Conservation (phyloP, 2,329 filamentous ascomycete genomes). For the Proliferodiscus dingleyae region DNA sequence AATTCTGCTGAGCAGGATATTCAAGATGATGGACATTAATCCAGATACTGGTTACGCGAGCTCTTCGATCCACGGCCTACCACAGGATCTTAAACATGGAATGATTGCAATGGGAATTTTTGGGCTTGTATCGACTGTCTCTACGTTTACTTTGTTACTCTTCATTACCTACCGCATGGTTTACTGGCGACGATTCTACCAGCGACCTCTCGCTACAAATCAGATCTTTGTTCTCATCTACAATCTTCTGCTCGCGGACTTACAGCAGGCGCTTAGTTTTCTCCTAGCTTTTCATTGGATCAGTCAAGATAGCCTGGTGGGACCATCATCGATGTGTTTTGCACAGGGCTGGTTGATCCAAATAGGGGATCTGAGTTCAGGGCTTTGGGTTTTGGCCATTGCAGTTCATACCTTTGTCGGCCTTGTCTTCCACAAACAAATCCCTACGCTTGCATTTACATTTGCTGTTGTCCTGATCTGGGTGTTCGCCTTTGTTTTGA, state of each 20-base stretch:
- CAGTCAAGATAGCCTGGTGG: conserved; percentile 38
- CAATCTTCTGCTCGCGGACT: conserved; percentile 40
- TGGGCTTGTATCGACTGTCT: conserved; percentile 42
- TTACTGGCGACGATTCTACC: conserved; percentile 33
- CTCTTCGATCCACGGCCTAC: conserved; percentile 81
- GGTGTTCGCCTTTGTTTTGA: conserved; percentile 40
- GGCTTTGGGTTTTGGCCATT: conserved; percentile 49
- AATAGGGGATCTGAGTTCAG: conserved; percentile 47
- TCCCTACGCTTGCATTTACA: conserved; percentile 39
- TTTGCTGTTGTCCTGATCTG: conserved; percentile 20
- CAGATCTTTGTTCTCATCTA: conserved; percentile 52
- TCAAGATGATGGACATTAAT: not conserved
- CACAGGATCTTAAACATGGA: conserved; percentile 80
- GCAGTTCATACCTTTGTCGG: conserved; percentile 50
- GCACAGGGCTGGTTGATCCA: conserved; percentile 52
- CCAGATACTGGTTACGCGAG: not conserved
- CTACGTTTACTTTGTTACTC: conserved; percentile 38
- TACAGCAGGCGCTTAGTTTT: conserved; percentile 31
- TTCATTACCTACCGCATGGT: conserved; percentile 44
- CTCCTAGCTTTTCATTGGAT: conserved; percentile 46
- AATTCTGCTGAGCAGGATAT: not conserved
- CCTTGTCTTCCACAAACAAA: conserved; percentile 40
- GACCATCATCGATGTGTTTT: conserved; percentile 43
- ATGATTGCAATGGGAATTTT: conserved; percentile 61
- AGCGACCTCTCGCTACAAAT: conserved; percentile 33